Conservation (phyloP, 352 stramenopile species). For the Phytophthora sansomeana region DNA sequence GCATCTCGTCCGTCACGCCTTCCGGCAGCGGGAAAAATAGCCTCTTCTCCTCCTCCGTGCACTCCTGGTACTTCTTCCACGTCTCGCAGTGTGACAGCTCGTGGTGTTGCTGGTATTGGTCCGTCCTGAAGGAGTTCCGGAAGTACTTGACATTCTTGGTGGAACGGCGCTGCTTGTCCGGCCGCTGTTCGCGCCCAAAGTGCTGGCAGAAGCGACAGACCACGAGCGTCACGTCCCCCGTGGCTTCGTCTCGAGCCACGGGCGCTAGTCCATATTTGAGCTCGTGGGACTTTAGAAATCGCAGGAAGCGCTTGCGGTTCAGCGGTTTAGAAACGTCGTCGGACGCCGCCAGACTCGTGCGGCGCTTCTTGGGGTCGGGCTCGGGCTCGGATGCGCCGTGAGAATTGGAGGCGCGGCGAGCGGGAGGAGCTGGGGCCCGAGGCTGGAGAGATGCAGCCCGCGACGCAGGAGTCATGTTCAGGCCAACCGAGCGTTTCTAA, state of each 20-base stretch:
- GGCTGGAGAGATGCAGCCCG: not conserved
- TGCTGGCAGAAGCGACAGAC: constrained; percentile 75
- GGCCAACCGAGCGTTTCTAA: too few relatives aligned
- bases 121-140: constrained; percentile 65
- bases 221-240: constrained; percentile 53
- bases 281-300: constrained; percentile 58
- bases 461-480: too few relatives aligned
- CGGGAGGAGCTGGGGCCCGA: not conserved
- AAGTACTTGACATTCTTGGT: constrained; percentile 80
- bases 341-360: not conserved
- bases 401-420: not conserved
- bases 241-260: constrained; percentile 51
- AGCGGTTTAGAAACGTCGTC: constrained; percentile 4
- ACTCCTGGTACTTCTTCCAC: constrained; percentile 57
- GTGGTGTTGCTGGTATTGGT: constrained; percentile 81
- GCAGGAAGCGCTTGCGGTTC: constrained; percentile 48
- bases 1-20: constrained; percentile 3
- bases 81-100: constrained; percentile 56
- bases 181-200: constrained; percentile 66
- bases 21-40: constrained; percentile 53
- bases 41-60: constrained; percentile 51
- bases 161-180: constrained; percentile 57
- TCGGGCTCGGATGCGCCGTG: constrained; percentile 7
- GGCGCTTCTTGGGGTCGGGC: constrained; percentile 18
- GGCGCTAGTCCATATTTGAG: constrained; percentile 64